Evolutionary conservation across 176 grass and related monocot species (phyloP), one percentile per base, ranked within the genome.

Genomic region (Bothriochloa decipiens): DNA sequence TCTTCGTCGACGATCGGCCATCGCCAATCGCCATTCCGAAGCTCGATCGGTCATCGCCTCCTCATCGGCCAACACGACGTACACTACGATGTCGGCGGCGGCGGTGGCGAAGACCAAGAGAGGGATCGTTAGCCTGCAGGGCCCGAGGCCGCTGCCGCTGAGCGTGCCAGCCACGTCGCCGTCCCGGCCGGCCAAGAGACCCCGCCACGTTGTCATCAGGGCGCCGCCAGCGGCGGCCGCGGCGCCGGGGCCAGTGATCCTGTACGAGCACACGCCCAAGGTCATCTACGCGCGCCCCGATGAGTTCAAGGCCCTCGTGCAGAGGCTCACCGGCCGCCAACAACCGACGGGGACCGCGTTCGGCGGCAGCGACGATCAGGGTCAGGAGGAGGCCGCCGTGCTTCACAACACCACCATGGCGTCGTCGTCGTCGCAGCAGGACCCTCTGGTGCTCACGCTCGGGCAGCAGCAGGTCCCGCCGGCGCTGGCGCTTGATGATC

Each of bases 271-370:
- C 81, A 70, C 88, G 52, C 91, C 91, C 33, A 86, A 29, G 89
- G 82, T 91, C 41, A 61, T 93, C 69, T 79, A 91, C 86, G 88
- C 37, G 0, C 53, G 22, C 7, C 86, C 79, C 25, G 52, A 93
- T 13, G 86, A 93, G 58, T 93, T 93, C 86, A 91, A 69, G 82
- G 81, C 67, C 49, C 81, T 93, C 58, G 91, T 93, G 82, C 91
- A 93, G 89, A 67, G 84, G 36, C 85, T 93, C 50, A 93, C 92
- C 7, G 86, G 88, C 42, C 79, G 53, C 17, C 80, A 57, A 8
- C 80, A 65, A 22, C 70, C 17, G 13, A 0, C 60, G n/a, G 57
- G 3, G 58, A 11, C 20, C 60, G 11, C 1, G 25, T 23, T 11
- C 10, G 23, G 10, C 22, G 61, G 11, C 23, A 12, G 39, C 39